Conservation (phyloP, 768 basidiomycete genomes). For the Suillus ampliporus region DNA sequence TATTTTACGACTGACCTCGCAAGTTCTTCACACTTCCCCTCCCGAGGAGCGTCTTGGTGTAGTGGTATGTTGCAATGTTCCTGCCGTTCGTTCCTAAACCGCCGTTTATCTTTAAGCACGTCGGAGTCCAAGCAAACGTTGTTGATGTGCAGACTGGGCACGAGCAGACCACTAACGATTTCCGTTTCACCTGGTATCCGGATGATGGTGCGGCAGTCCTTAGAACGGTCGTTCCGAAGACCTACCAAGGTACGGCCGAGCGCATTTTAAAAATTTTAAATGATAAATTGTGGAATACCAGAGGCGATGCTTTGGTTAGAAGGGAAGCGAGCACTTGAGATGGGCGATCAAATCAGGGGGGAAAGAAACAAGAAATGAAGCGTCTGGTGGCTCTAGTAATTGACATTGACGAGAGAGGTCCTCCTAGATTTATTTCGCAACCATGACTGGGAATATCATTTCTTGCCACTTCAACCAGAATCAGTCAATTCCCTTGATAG, state of each 20-base stretch:
- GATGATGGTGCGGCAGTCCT: slow-evolving; percentile 44
- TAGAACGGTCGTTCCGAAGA: slow-evolving; percentile 66
- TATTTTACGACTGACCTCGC: slow-evolving; percentile 74
- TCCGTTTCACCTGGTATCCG: slow-evolving; percentile 74
- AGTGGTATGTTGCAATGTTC: slow-evolving; percentile 53
- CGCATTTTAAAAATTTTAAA: background rate
- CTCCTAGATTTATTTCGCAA: background rate
- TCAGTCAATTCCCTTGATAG: no score
- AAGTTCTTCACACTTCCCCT: slow-evolving; percentile 63
- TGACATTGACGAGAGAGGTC: background rate
- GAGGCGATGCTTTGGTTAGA: slow-evolving; percentile 90
- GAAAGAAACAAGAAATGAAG: slow-evolving; percentile 1
- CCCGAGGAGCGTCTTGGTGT: slow-evolving; percentile 42
- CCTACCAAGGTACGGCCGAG: slow-evolving; percentile 60
- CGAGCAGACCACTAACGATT: slow-evolving; percentile 75
- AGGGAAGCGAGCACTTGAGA: slow-evolving; percentile 71
- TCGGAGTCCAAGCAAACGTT: slow-evolving; percentile 75
- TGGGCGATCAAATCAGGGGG: slow-evolving; percentile 68
- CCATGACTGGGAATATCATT: background rate
- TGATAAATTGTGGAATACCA: slow-evolving; percentile 33
- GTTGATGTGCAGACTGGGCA: slow-evolving; percentile 68
- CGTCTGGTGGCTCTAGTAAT: background rate
- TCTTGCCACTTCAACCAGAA: background rate
- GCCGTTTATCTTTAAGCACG: slow-evolving; percentile 53
- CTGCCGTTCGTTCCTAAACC: background rate